phyloP scores from a whole-genome alignment of 768 basidiomycete species.

The Phaffia tasmanica region DNA sequence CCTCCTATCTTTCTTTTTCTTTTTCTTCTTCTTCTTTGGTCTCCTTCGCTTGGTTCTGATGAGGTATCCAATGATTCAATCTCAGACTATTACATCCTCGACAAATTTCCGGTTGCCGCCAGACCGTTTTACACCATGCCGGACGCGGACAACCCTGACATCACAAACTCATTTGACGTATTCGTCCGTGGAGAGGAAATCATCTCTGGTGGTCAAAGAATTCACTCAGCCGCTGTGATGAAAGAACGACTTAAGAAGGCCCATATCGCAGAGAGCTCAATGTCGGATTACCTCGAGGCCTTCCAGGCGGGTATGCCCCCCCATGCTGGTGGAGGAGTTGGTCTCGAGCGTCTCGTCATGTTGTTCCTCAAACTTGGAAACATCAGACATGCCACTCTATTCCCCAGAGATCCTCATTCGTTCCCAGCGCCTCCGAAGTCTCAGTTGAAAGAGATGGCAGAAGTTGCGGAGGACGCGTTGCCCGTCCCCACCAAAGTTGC shows the following conservation, averaged over 20 bases:
- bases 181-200: slow-evolving; percentile 14
- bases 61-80: no score
- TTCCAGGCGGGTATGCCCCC: slow-evolving; percentile 1
- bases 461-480: slow-evolving; percentile 33
- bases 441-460: slow-evolving; percentile 27
- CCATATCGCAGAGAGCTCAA: slow-evolving; percentile 6
- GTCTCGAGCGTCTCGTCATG: slow-evolving; percentile 7
- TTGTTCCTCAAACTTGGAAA: slow-evolving; percentile 10
- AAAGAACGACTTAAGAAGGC: background rate
- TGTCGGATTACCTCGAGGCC: slow-evolving; percentile 8
- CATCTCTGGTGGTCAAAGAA: slow-evolving; percentile 7
- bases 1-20: no score
- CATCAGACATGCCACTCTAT: slow-evolving; percentile 4
- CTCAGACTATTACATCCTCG: slow-evolving; percentile 9
- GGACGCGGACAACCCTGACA: background rate
- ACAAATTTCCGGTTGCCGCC: slow-evolving; percentile 4
- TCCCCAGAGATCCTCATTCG: slow-evolving; percentile 25
- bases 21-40: background rate
- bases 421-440: slow-evolving; percentile 24
- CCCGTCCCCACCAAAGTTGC: slow-evolving; percentile 32
- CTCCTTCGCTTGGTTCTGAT: no score
- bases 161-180: slow-evolving; percentile 9
- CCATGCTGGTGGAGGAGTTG: slow-evolving; percentile 16
- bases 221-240: background rate
- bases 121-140: slow-evolving; percentile 14